Base-by-base conservation (phyloP, 2,329 filamentous ascomycete genomes). In the Hypoxylon sp. region DNA sequence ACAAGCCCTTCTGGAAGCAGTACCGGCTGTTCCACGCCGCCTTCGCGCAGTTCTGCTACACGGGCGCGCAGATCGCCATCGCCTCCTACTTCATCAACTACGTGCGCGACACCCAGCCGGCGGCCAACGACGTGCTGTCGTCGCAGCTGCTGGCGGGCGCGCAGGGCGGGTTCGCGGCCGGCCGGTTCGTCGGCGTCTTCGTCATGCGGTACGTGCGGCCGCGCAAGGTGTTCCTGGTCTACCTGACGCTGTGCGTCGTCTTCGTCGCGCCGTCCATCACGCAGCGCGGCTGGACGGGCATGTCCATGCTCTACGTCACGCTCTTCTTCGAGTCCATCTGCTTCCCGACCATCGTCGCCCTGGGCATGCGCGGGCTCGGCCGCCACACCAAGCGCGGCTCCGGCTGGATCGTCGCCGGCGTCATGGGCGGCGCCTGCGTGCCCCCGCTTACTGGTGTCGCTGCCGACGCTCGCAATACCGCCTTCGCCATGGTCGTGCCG, bases 281-380 rank as follows among this genome's bases (percentile, higher is more conserved):
- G 0, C 76, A 81, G 59, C 68, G 75, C 10, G 81, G 78, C n/a
- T 79, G 81, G 66, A 75, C 75, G 0, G 84, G 84, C 46, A 78
- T 87, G 64, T 79, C 82, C 4, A 87, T 92, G 82, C 83, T 93
- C 28, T 91, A 87, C 75, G 65, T 91, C 8, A 87, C 89, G 6
- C 82, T 93, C 22, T 93, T 94, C 80, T 94, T 94, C 77, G 91
- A 92, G 77, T 89, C 86, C 3, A 90, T 92, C 72, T 91, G 89
- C 76, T 94, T 94, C 81, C 91, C 91, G 0, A 93, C 91, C 17
- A 93, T 94, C 71, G 87, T 94, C 28, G 90, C 91, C 0, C 82
- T 94, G 2, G 90, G 90, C 7, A 92, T 93, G 81, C 85, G 90
- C 20, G 91, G 90, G 1, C 82, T 93, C 1, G 91, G 92, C 5